Base-by-base conservation (phyloP, 2,329 filamentous ascomycete species). In the Cladosporium sp. region DNA sequence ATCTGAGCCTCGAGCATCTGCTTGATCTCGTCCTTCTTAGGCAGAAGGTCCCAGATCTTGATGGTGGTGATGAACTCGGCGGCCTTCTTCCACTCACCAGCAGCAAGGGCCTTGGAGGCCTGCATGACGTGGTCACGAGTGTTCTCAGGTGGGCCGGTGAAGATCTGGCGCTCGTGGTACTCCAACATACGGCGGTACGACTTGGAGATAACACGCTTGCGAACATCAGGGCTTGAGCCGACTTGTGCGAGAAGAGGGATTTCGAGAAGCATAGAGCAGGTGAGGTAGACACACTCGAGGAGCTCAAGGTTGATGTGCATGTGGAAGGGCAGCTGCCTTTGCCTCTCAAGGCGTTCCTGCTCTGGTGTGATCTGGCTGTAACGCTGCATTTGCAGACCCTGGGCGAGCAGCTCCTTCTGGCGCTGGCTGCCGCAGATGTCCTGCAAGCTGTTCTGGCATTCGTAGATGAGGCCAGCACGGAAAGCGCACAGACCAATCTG, bases 251-350 rank as follows among this genome's bases (percentile, higher is more conserved):
- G 87, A 47, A 97, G 87, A 60, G 94, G 94, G 62, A 99, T 97
- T 79, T 99, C 94, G 58, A 99, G 85, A 64, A 99, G 88, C 94
- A 99, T 99, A 78, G 91, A 97, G 81, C 93, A 97, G 51, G 94
- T 97, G 59, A 99, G 84, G 79, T 99, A 99, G 61, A 97, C 93
- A 71, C 94, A 97, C 80, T 99, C 94, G 37, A 99, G 84, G 56
- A 99, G 85, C 76, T 99, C 94, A 53, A 99, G 84, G 81, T 99
- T 99, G 82, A 99, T 99, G 83, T 99, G 94, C 91, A 99, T 97
- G 81, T 99, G 94, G 87, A 99, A 99, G 36, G 94, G 94, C 65
- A 99, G 84, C 78, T 99, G 94, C 68, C 94, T 88, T 78, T 97
- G 93, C 73, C 94, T 90, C 80, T 99, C 94, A 37, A 97, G 83